phyloP scores from a whole-genome alignment of 2,329 filamentous ascomycete genomes.

The Fusarium devonianum region DNA sequence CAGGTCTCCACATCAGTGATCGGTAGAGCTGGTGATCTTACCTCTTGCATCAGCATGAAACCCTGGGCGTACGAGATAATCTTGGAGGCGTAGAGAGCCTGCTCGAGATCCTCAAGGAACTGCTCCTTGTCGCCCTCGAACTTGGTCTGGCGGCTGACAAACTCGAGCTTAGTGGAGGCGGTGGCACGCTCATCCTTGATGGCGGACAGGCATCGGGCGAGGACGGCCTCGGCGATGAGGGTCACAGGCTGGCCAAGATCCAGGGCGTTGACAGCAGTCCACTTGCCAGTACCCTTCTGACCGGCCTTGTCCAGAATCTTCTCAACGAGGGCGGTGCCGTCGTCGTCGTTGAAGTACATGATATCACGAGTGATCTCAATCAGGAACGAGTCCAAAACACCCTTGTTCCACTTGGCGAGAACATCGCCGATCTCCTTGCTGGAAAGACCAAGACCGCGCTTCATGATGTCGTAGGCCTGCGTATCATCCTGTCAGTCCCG shows the following conservation, averaged over 20 bases:
- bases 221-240: conserved; percentile 95
- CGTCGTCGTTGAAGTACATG: conserved; percentile 97
- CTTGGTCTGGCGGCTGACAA: conserved; percentile 74
- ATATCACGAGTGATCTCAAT: conserved; percentile 99
- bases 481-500: conserved; percentile 30
- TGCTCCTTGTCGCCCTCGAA: conserved; percentile 91
- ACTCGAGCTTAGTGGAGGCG: conserved; percentile 79
- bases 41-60: conserved; percentile 99
- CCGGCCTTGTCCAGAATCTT: conserved; percentile 99
- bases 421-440: conserved; percentile 97
- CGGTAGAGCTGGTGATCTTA: conserved; percentile 52
- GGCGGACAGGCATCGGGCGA: conserved; percentile 90
- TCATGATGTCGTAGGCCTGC: conserved; percentile 99
- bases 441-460: conserved; percentile 88
- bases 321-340: conserved; percentile 89
- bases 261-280: conserved; percentile 98
- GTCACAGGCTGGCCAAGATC: conserved; percentile 99
- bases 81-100: conserved; percentile 99
- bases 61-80: conserved; percentile 99
- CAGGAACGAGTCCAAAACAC: conserved; percentile 97
- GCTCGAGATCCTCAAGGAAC: conserved; percentile 97
- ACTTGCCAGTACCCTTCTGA: conserved; percentile 99
- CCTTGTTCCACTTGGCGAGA: conserved; percentile 96
- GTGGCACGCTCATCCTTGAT: conserved; percentile 92
- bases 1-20: background rate